A percentile compares a stretch with the other conserved stretches of the same genome.
Conservation (phyloP, 805 yeast species). For the Priceomyces melissophilus region DNA sequence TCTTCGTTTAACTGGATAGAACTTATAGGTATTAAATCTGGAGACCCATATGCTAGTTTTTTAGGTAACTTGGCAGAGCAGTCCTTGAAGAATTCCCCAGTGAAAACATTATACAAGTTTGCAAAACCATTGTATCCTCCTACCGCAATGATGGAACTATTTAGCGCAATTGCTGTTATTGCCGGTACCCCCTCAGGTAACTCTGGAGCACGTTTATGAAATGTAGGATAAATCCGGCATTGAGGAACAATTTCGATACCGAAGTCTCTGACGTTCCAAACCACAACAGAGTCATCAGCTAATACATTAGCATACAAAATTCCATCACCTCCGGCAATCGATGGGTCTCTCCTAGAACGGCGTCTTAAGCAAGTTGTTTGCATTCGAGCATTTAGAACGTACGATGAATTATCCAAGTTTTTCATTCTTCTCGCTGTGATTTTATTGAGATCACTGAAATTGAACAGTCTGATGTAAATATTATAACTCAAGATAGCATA, state of each 20-base stretch:
- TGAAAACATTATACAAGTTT: conserved; percentile 39
- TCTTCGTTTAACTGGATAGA: conserved; percentile 24
- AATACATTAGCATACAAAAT: conserved; percentile 35
- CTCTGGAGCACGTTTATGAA: conserved; percentile 4
- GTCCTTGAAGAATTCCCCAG: conserved; percentile 39
- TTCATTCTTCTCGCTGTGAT: conserved; percentile 9
- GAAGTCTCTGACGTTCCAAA: conserved; percentile 40
- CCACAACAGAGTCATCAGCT: conserved; percentile 37
- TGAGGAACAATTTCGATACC: conserved; percentile 9
- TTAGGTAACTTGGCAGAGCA: conserved; percentile 29
- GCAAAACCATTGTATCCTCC: conserved; percentile 43
- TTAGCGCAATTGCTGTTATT: conserved; percentile 28
- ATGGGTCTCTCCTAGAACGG: conserved; percentile 13
- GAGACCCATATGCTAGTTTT: conserved; percentile 18
- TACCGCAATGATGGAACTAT: conserved; percentile 31
- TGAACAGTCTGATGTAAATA: conserved; percentile 19
- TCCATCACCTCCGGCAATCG: conserved; percentile 40
- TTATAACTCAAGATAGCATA: conserved; percentile 24
- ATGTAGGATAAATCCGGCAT: conserved; percentile 9
- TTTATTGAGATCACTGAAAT: conserved; percentile 11
- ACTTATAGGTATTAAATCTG: conserved; percentile 22
- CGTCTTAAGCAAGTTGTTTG: conserved; percentile 14
- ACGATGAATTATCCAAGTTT: conserved; percentile 12
- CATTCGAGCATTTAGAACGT: conserved; percentile 12
- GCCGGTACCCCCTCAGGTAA: conserved; percentile 8